A percentile compares a stretch with the other conserved stretches of the same genome.
These are phyloP conservation scores for Geotrichum reessii DNA, from an alignment of 1,139 yeast species.

Conservation along the genomic window DNA sequence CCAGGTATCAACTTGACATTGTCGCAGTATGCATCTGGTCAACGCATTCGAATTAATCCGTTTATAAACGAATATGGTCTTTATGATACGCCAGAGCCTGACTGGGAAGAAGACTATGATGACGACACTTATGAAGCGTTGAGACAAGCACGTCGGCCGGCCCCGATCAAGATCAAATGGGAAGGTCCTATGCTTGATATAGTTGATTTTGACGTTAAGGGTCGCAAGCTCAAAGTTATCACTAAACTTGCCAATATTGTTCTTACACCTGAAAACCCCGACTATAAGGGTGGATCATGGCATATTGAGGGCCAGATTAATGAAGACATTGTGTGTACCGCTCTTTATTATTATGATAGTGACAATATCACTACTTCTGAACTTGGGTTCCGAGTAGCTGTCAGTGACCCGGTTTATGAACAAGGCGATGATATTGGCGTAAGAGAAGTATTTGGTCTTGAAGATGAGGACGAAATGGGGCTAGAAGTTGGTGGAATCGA, in stretches of 20 bases:
- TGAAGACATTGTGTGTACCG: constrained; percentile 44
- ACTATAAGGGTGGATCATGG: constrained; percentile 44
- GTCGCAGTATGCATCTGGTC: constrained; percentile 17
- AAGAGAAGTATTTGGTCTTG: constrained; percentile 28
- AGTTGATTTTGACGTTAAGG: constrained; percentile 11
- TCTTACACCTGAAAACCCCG: constrained; percentile 42
- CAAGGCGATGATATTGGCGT: constrained; percentile 37
- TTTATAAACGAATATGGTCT: constrained; percentile 5
- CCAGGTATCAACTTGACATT: constrained; percentile 38
- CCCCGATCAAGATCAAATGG: constrained; percentile 20
- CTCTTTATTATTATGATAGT: constrained; percentile 42
- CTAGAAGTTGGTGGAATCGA: constrained; percentile 32
- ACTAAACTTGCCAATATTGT: constrained; percentile 43
- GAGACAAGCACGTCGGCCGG: not conserved
- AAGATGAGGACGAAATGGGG: constrained; percentile 34
- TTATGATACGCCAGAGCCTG: constrained; percentile 6
- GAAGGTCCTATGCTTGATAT: not conserved
- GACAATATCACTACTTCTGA: constrained; percentile 41
- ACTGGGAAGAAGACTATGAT: not conserved
- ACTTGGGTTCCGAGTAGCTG: constrained; percentile 36
- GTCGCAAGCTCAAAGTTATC: constrained; percentile 37
- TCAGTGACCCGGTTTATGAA: constrained; percentile 38
- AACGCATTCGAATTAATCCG: constrained; percentile 5
- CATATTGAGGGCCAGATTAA: constrained; percentile 44
- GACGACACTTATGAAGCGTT: constrained; percentile 21